Percentiles rank a stretch among this genome's conserved stretches.
Conservation (phyloP, 176 grass and related monocot genomes). For the Hsuehochloa calcarea region DNA sequence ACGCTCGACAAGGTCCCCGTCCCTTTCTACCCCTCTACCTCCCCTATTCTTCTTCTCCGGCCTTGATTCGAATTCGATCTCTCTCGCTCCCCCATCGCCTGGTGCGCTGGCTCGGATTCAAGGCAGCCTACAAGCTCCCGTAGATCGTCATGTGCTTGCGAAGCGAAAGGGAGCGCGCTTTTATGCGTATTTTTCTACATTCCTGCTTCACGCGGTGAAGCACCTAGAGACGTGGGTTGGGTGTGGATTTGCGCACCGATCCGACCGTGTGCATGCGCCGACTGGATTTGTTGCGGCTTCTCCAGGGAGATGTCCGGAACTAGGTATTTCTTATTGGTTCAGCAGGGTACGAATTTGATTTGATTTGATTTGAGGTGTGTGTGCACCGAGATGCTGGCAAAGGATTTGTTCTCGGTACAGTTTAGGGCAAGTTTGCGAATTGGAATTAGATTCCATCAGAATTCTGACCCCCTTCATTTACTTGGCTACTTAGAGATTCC, state of each 20-base stretch:
- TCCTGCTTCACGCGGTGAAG: not conserved
- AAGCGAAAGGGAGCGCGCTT: not conserved
- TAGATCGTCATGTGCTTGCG: not conserved
- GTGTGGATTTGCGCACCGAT: not conserved
- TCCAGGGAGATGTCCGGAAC: not conserved
- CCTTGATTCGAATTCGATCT: not conserved
- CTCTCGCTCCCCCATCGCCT: not conserved
- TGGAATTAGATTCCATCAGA: not conserved
- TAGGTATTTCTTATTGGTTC: not conserved
- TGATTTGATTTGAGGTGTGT: not conserved
- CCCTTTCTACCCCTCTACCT: no score
- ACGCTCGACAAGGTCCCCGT: slow-evolving; percentile 49
- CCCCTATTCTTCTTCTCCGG: no score
- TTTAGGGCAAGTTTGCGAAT: not conserved
- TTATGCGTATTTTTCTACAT: not conserved
- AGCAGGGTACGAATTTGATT: not conserved
- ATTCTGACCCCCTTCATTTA: not conserved
- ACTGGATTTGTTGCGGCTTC: not conserved
- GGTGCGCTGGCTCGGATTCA: not conserved
- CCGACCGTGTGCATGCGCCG: not conserved
- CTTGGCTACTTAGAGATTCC: not conserved
- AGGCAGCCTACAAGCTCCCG: not conserved
- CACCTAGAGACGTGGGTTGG: not conserved
- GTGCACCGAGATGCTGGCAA: not conserved
- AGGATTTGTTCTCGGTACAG: not conserved